Evolutionary conservation across 306 rosid species (phyloP), one percentile per base, ranked within the genome.

Genomic region (Cucurbita argyrosperma): DNA sequence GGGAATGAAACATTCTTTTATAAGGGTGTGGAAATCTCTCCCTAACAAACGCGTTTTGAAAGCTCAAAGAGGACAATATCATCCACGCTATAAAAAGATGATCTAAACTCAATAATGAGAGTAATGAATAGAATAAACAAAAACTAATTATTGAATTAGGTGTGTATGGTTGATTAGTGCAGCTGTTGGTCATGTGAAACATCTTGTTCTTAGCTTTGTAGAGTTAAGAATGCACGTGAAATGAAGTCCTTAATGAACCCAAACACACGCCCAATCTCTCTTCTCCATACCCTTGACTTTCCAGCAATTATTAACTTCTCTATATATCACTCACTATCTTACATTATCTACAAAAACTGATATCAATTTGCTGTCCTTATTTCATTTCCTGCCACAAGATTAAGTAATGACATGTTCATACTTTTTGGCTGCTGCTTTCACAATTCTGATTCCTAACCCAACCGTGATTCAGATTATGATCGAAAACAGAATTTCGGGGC

Each of bases 111-210:
- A 64, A 35, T 66, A 19, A 43, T 43, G 53, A 19, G 5, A 65
- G 7, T 65, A 10, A 65, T 65, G 42, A 65, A 18, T 64, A 5
- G 1, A 67, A 67, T 23, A 23, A 45, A 43, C 1, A 45, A 11
- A 45, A 64, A n/a, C 1, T 45, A 21, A 67, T 67, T 7, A 13
- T n/a, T 67, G 73, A 46, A 47, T 46, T 46, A 26, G 74, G 42
- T 65, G 72, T 65, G 15, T 50, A 19, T 30, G 43, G 65, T 37
- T 35, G 43, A 5, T 67, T 3, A 10, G 55, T 67, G 72, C 6
- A 67, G 72, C 72, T 68, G 74, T 68, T 47, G 26, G 43, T 68
- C 57, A 68, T 57, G 49, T 68, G 74, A 46, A 68, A 67, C 72
- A 46, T 46, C 73, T 67, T 63, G 4, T 61, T 46, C 72, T 68